Conservation (phyloP, 164 flowering plant species). For the Macadamia integrifolia region DNA sequence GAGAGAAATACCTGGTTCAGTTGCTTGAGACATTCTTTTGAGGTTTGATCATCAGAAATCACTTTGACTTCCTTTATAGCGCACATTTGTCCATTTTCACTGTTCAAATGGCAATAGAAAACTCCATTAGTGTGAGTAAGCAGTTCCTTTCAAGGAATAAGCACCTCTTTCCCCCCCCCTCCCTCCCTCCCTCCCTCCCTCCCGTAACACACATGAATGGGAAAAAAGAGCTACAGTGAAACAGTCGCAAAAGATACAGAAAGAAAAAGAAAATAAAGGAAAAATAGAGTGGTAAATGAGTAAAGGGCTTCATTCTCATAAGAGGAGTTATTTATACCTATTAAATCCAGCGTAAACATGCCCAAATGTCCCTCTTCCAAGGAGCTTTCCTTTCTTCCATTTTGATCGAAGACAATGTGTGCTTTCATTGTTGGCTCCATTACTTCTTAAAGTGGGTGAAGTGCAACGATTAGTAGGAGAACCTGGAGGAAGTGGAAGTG, state of each 20-base stretch:
- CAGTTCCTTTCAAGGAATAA: not conserved
- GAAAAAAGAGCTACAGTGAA: too few relatives aligned
- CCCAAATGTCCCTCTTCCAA: constrained; percentile 96
- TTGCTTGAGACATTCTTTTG: constrained; percentile 82
- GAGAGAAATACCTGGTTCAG: constrained; percentile 63
- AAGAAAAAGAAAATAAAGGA: not conserved
- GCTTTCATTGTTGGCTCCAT: constrained; percentile 28
- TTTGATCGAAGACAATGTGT: constrained; percentile 32
- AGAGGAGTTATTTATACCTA: constrained; percentile 39
- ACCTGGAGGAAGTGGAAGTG: constrained; percentile 89
- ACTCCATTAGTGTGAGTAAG: not conserved
- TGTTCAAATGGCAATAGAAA: constrained; percentile 23
- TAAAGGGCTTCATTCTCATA: not conserved
- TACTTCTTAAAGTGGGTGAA: constrained; percentile 29
- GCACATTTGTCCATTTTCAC: constrained; percentile 89
- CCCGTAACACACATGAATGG: too few relatives aligned
- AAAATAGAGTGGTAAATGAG: not conserved
- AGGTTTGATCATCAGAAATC: constrained; percentile 68
- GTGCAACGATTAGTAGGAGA: constrained; percentile 63
- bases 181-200: too few relatives aligned
- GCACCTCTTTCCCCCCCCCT: not conserved
- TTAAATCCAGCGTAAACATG: constrained; percentile 94
- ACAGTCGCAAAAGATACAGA: not conserved
- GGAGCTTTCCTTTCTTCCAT: constrained; percentile 88
- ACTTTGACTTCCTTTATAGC: constrained; percentile 90